Evolutionary conservation across 1,284 basidiomycete genomes (phyloP), one percentile per base, ranked within the genome.

Genomic region (Cerioporus squamosus): DNA sequence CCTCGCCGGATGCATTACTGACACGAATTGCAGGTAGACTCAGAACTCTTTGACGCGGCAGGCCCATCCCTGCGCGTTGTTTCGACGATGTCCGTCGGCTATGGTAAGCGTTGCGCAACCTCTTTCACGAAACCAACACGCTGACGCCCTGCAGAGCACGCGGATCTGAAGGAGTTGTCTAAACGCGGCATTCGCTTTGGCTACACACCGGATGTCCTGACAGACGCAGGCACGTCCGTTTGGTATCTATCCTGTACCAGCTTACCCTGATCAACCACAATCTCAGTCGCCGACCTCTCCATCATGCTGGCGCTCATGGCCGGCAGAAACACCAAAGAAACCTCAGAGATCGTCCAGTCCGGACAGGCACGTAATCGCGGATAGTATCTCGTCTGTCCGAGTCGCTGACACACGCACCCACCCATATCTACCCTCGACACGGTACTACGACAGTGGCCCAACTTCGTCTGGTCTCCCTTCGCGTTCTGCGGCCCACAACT

Each of bases 281-380:
- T 36, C 26, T 1, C 65, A 90, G 94, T 95, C 33, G 95, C 96
- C 10, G 96, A 98, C 72, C 74, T 94, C 10, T 85, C 89, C 0
- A 81, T 97, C 44, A 92, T 97, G 87, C 84, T 99, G 5, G 88
- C 89, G 1, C 81, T 99, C 31, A 97, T 97, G 94, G 93, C 94
- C 0, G 85, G 90, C 51, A 83, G 96, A 18, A 90, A 93, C 48
- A 89, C 81, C 2, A 87, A 86, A 36, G 77, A 87, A 63, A 85
- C 86, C 0, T 82, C 85, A 51, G 71, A 78, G 1, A 67, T 94
- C 6, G 91, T 95, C 8, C 80, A 88, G 63, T 75, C 81, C 9
- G 91, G 92, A 39, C 76, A 82, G 68, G 93, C 86, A 72, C 44
- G 81, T 70, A 0, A 14, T 46, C n/a, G n/a, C n/a, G n/a, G n/a